Evolutionary conservation across 2,329 filamentous ascomycete genomes (phyloP).

Genomic region (Fonsecaea pedrosoi): DNA sequence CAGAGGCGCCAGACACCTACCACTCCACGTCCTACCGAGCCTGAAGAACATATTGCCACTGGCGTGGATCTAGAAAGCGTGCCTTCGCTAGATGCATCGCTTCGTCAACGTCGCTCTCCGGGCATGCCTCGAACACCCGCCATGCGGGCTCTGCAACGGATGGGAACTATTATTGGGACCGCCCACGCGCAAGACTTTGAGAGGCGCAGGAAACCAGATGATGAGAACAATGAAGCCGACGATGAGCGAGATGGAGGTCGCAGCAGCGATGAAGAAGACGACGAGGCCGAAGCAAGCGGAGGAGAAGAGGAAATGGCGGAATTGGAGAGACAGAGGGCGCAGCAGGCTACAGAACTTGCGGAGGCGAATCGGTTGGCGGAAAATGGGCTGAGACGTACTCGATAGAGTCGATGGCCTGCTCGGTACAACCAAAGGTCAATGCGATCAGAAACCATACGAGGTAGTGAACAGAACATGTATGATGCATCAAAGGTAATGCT

Average conservation of each 20-base stretch:
- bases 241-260: slow-evolving; percentile 39
- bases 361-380: slow-evolving; percentile 15
- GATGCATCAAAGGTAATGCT: background rate
- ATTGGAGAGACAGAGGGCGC: slow-evolving; percentile 19
- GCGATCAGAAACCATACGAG: background rate
- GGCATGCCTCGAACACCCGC: slow-evolving; percentile 41
- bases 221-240: slow-evolving; percentile 47
- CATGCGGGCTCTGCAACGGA: slow-evolving; percentile 49
- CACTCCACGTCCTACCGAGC: slow-evolving; percentile 17
- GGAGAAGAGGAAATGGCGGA: slow-evolving; percentile 26
- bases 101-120: slow-evolving; percentile 40
- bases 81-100: slow-evolving; percentile 17
- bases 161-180: slow-evolving; percentile 74
- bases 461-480: background rate
- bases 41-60: slow-evolving; percentile 28
- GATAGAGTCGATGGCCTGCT: background rate
- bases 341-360: slow-evolving; percentile 8
- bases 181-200: slow-evolving; percentile 94
- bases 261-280: slow-evolving; percentile 20
- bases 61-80: slow-evolving; percentile 39
- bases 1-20: slow-evolving; percentile 13
- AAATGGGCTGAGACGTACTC: background rate
- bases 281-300: slow-evolving; percentile 19
- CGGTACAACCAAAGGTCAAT: background rate
- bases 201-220: slow-evolving; percentile 66